A percentile compares a stretch with the other conserved stretches of the same genome.
These are phyloP conservation scores for Leishmania gerbilli DNA, from an alignment of 208 protist genomes.

Conservation along the genomic window DNA sequence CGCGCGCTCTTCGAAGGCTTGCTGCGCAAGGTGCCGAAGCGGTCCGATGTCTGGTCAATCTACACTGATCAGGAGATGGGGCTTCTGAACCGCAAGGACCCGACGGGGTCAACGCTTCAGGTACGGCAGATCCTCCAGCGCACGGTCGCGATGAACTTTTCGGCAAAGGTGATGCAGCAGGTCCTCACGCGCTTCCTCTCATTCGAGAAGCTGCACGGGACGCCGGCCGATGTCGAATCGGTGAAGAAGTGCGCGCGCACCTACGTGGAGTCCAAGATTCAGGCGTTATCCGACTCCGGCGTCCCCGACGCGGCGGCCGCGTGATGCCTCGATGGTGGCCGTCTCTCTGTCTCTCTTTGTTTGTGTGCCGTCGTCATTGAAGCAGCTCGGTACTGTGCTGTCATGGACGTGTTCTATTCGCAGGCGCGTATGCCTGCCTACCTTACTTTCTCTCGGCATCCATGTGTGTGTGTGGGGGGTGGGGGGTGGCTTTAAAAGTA, in stretches of 20 bases:
- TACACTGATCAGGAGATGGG: constrained; percentile 90
- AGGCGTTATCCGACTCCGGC: constrained; percentile 43
- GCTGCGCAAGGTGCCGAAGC: constrained; percentile 84
- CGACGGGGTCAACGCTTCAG: constrained; percentile 41
- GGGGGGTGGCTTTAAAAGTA: neutral
- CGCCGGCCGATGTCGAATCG: constrained; percentile 75
- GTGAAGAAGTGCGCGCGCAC: constrained; percentile 93
- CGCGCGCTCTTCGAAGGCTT: constrained; percentile 91
- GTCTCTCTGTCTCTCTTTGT: neutral
- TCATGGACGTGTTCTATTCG: neutral
- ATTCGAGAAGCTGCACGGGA: constrained; percentile 95
- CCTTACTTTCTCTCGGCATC: neutral
- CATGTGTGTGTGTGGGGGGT: neutral
- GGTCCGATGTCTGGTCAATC: constrained; percentile 88
- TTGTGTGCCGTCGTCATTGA: neutral
- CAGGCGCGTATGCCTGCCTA: neutral
- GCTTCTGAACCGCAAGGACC: constrained; percentile 58
- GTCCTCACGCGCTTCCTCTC: constrained; percentile 96
- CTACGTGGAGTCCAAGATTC: constrained; percentile 94
- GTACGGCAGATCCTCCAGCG: constrained; percentile 83
- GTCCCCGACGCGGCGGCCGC: constrained; percentile 3
- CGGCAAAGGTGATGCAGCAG: constrained; percentile 89
- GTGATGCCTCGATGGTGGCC: neutral
- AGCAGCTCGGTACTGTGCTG: neutral
- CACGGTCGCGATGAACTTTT: constrained; percentile 80